phyloP scores from a whole-genome alignment of 2,329 filamentous ascomycete genomes.

The Byssoonygena ceratinophila region DNA sequence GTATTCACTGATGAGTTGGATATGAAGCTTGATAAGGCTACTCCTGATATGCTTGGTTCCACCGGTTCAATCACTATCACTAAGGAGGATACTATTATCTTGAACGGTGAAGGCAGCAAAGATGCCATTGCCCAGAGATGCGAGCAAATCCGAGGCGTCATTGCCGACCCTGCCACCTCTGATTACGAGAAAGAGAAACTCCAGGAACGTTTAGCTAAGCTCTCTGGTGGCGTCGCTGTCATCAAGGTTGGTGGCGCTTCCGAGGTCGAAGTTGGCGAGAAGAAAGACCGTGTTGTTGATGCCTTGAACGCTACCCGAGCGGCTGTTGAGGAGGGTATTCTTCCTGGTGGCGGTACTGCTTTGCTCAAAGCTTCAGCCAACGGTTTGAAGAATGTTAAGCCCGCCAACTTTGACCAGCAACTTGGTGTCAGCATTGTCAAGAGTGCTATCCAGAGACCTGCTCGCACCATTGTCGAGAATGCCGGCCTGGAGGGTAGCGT shows the following conservation, averaged over 20 bases:
- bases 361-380: constrained; percentile 94
- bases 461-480: constrained; percentile 94
- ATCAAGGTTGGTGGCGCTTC: constrained; percentile 98
- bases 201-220: constrained; percentile 97
- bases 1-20: constrained; percentile 98
- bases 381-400: constrained; percentile 70
- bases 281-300: constrained; percentile 99
- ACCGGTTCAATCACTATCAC: constrained; percentile 99
- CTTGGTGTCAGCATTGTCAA: constrained; percentile 96
- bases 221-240: constrained; percentile 96
- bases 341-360: constrained; percentile 95
- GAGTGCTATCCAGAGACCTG: constrained; percentile 92
- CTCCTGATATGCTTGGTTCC: constrained; percentile 86
- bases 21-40: constrained; percentile 98
- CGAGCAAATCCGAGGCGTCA: constrained; percentile 97
- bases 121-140: constrained; percentile 87
- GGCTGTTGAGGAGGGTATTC: constrained; percentile 97
- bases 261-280: constrained; percentile 97
- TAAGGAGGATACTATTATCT: constrained; percentile 98
- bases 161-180: constrained; percentile 82
- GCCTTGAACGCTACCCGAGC: constrained; percentile 95
- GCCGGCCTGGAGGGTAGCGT: constrained; percentile 92
- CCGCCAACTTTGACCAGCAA: constrained; percentile 96
- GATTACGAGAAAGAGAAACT: constrained; percentile 99
- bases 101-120: constrained; percentile 95